phyloP scores from a whole-genome alignment of 179 eudicot genomes.

The Pouteria campechiana region DNA sequence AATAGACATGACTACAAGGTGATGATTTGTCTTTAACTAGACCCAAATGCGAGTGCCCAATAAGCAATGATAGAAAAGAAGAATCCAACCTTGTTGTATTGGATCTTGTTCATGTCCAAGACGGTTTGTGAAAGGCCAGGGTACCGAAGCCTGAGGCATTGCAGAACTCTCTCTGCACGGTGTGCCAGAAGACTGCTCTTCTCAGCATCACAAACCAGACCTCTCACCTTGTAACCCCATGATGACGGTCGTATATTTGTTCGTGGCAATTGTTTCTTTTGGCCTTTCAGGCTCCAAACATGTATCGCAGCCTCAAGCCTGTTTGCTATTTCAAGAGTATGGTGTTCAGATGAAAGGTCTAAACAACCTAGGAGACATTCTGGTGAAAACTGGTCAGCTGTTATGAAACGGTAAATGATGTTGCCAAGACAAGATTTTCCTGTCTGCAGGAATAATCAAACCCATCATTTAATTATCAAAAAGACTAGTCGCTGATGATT shows the following conservation, averaged over 20 bases:
- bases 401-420: constrained; percentile 6
- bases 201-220: constrained; percentile 1
- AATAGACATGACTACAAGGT: too few relatives aligned
- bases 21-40: not conserved
- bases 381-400: constrained; percentile 10
- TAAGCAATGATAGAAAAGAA: not conserved
- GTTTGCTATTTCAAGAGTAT: constrained; percentile 10
- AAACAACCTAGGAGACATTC: constrained; percentile 11
- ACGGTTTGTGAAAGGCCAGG: constrained; percentile 3
- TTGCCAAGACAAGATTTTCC: constrained; percentile 13
- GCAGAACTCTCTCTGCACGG: not conserved
- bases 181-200: constrained; percentile 3
- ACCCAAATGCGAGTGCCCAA: not conserved
- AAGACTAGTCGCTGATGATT: too few relatives aligned
- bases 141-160: not conserved
- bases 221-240: constrained; percentile 9
- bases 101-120: constrained; percentile 2
- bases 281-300: constrained; percentile 5
- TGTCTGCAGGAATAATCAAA: constrained; percentile 6
- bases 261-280: not conserved
- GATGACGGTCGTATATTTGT: not conserved
- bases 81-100: constrained; percentile 1
- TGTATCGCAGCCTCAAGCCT: constrained; percentile 11
- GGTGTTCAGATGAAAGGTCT: constrained; percentile 8
- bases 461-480: too few relatives aligned